Evolutionary conservation across 257 asterid species (phyloP).

Genomic region (Primulina huaijiensis): DNA sequence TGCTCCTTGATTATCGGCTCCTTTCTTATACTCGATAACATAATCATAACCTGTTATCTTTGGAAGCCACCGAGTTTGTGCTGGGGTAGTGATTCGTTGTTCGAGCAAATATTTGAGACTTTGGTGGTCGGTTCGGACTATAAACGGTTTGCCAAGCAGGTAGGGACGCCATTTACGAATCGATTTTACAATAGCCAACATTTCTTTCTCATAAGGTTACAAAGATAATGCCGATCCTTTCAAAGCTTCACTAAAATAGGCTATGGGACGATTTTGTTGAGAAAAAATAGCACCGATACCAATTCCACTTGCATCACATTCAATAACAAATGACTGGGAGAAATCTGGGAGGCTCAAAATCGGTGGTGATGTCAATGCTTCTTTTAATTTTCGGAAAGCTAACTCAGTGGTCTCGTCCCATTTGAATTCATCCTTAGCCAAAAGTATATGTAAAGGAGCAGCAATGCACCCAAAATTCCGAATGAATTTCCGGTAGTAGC

Average conservation of each 20-base stretch:
- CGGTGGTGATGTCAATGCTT: conserved; percentile 2
- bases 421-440: conserved; percentile 2
- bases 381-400: background rate
- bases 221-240: background rate
- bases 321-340: background rate
- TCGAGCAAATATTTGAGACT: conserved; percentile 14
- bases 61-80: conserved; percentile 6
- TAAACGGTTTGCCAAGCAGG: conserved; percentile 2
- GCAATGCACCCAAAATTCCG: too few relatives aligned
- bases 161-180: background rate
- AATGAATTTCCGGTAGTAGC: too few relatives aligned
- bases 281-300: background rate
- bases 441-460: background rate
- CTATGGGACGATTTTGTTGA: background rate
- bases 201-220: conserved; percentile 10
- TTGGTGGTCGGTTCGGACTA: background rate
- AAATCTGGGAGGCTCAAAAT: background rate
- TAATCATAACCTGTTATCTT: conserved; percentile 1
- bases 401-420: background rate
- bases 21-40: background rate
- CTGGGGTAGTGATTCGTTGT: background rate
- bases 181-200: background rate
- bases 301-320: conserved; percentile 14
- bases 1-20: background rate
- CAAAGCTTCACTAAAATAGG: conserved; percentile 10